A percentile compares a stretch with the other conserved stretches of the same genome.
Conservation (phyloP, 2,329 filamentous ascomycete genomes). For the Diaporthe ilicicola region DNA sequence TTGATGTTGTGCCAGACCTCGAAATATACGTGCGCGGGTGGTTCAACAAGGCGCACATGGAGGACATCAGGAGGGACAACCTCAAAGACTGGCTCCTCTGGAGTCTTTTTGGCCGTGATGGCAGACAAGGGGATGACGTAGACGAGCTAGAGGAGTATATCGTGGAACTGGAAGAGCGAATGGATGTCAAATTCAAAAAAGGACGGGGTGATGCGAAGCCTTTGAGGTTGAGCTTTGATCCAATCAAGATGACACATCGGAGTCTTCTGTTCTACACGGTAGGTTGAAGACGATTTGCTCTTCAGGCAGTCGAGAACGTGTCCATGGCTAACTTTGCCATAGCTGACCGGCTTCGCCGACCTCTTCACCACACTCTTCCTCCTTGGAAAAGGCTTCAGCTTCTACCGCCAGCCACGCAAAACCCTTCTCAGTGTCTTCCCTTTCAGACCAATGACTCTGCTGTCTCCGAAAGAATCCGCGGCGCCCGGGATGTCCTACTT, state of each 20-base stretch:
- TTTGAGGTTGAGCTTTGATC: constrained; percentile 35
- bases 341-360: constrained; percentile 26
- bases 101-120: constrained; percentile 32
- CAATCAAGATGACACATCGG: constrained; percentile 33
- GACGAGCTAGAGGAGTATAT: constrained; percentile 34
- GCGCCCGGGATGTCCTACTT: constrained; percentile 65
- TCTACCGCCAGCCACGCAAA: constrained; percentile 34
- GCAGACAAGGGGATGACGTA: constrained; percentile 10
- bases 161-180: constrained; percentile 17
- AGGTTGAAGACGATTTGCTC: constrained; percentile 18
- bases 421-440: constrained; percentile 37
- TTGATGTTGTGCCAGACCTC: constrained; percentile 31
- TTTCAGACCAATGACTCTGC: constrained; percentile 28
- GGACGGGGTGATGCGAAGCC: constrained; percentile 33
- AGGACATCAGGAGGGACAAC: constrained; percentile 36
- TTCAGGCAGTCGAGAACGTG: not conserved
- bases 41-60: constrained; percentile 32
- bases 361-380: constrained; percentile 2
- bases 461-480: not conserved
- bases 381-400: constrained; percentile 32
- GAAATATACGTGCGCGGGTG: constrained; percentile 34
- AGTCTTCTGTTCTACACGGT: constrained; percentile 22
- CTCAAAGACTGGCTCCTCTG: constrained; percentile 37
- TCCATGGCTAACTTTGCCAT: not conserved
- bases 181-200: constrained; percentile 5